phyloP scores from a whole-genome alignment of 2,329 filamentous ascomycete genomes.

The Neophaeococcomyces aloes region DNA sequence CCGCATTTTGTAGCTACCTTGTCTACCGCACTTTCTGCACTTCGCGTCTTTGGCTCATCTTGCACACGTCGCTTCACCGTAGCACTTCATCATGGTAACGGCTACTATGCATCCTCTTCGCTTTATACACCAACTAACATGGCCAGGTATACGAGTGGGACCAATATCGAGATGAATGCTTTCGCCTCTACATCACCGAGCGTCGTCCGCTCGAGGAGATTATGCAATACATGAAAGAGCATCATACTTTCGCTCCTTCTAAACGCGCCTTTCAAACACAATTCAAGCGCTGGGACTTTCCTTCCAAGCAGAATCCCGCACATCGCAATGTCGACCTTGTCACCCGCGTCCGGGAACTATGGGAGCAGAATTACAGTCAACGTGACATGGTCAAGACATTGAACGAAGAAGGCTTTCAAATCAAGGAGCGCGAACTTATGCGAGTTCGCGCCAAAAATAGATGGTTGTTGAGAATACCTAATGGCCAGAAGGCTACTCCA shows the following conservation, averaged over 20 bases:
- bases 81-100: slow-evolving; percentile 1
- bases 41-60: slow-evolving; percentile 3
- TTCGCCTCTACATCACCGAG: slow-evolving; percentile 66
- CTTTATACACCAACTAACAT: slow-evolving; percentile 1
- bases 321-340: slow-evolving; percentile 60
- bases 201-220: slow-evolving; percentile 57
- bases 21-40: neutral
- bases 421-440: slow-evolving; percentile 61
- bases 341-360: slow-evolving; percentile 61
- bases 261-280: slow-evolving; percentile 68
- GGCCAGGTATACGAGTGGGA: slow-evolving; percentile 52
- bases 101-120: neutral
- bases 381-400: slow-evolving; percentile 63
- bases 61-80: slow-evolving; percentile 2
- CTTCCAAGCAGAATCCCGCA: slow-evolving; percentile 60
- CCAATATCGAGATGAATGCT: slow-evolving; percentile 54
- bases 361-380: slow-evolving; percentile 63
- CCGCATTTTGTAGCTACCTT: too few relatives aligned
- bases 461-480: slow-evolving; percentile 54
- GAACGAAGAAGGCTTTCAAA: slow-evolving; percentile 60
- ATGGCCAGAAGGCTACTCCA: slow-evolving; percentile 40
- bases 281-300: slow-evolving; percentile 70
- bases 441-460: slow-evolving; percentile 58
- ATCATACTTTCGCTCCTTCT: slow-evolving; percentile 60
- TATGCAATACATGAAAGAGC: slow-evolving; percentile 56